Conservation (phyloP, 805 yeast species). For the Sugiyamaella smithiae region DNA sequence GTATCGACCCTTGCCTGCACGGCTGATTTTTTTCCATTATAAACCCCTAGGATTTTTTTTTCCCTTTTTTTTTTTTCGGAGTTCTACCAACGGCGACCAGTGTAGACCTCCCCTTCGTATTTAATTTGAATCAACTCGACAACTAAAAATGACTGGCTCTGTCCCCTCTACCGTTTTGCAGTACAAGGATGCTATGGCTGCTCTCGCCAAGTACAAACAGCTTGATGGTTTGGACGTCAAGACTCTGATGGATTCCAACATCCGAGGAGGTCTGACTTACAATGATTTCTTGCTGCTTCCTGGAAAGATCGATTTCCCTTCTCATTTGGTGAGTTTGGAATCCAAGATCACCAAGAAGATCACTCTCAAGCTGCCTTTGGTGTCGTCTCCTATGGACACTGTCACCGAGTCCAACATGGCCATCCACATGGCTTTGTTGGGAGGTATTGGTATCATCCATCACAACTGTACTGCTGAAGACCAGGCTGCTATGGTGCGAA, state of each 20-base stretch:
- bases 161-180: neutral
- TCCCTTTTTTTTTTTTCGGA: slow-evolving; percentile 9
- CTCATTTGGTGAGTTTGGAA: slow-evolving; percentile 73
- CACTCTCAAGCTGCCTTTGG: slow-evolving; percentile 88
- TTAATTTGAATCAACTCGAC: too few species aligned
- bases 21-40: slow-evolving; percentile 1
- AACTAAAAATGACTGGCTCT: slow-evolving; percentile 1
- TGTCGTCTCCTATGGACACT: slow-evolving; percentile 99
- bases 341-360: slow-evolving; percentile 89
- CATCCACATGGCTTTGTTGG: slow-evolving; percentile 94
- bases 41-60: slow-evolving; percentile 5
- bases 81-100: neutral
- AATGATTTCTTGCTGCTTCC: slow-evolving; percentile 95
- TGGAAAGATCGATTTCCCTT: slow-evolving; percentile 87
- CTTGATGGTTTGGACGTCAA: slow-evolving; percentile 85
- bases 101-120: too few species aligned
- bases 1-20: too few species aligned
- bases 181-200: slow-evolving; percentile 53
- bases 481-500: slow-evolving; percentile 97
- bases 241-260: slow-evolving; percentile 82
- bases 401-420: slow-evolving; percentile 98
- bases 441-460: slow-evolving; percentile 98
- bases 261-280: slow-evolving; percentile 95
- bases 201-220: slow-evolving; percentile 59
- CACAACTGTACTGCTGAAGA: slow-evolving; percentile 96